Base-by-base conservation (phyloP, 2,329 filamentous ascomycete species). In the Stenocarpella maydis region DNA sequence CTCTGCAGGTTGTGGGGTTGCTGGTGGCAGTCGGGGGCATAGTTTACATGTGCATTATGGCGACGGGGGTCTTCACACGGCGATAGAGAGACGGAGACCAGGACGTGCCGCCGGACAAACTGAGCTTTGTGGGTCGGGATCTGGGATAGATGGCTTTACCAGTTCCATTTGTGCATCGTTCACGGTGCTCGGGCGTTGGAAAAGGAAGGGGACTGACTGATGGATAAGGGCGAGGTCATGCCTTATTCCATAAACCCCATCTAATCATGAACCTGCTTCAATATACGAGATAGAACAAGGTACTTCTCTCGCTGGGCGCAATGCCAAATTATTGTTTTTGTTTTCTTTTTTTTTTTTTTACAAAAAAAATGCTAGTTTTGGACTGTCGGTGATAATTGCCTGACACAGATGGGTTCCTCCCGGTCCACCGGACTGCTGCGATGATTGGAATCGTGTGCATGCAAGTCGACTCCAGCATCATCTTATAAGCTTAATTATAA, bases 41-140 rank as follows among this genome's bases (percentile, higher is more conserved):
- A 70, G 76, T 82, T 75, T 85, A 84, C 75, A 73, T 81, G 76
- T 80, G 78, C 76, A 80, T 79, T 55, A 66, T 71, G 26, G 45
- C 37, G 19, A 39, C 26, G 12, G 34, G 53, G 45, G 17, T 26
- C 41, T 28, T 67, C 61, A 52, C 24, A 65, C 37, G 31, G 41
- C 60, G 55, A 66, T 70, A 61, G 55, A 52, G 58, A 54, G 17
- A 37, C 15, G 12, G 28, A 24, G 47, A 45, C n/a, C 52, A 47
- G 43, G 65, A 49, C 50, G 43, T 19, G 53, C 31, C 19, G 65
- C 54, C 52, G 50, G 52, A 26, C 52, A 49, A 28, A 21, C 31
- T 58, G 65, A 52, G 54, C 52, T 58, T 19, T 39, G 17, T 58
- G 65, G 65, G 52, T 52, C 19, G 28, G 37, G 10, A 52, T 39